Percentiles rank a stretch among this genome's conserved stretches.
Conservation (phyloP, 208 protist species). For the Leptomonas seymouri region DNA sequence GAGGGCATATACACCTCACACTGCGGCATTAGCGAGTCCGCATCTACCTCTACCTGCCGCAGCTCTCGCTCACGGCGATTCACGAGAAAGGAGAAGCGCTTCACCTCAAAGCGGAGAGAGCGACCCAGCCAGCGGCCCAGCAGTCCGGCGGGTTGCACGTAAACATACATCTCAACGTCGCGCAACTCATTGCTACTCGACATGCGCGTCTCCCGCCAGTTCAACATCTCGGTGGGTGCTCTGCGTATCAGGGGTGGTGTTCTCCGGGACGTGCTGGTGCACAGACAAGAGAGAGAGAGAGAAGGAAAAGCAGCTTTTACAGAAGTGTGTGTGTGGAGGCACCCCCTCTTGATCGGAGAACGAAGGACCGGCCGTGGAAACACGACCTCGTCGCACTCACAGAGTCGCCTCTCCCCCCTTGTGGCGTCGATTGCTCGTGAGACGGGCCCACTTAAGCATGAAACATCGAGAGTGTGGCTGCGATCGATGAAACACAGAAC, state of each 20-base stretch:
- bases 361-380: no score
- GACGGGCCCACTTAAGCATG: no score
- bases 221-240: conserved; percentile 18
- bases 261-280: no score
- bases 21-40: conserved; percentile 75
- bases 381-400: no score
- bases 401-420: no score
- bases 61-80: conserved; percentile 32
- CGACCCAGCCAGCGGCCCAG: conserved; percentile 78
- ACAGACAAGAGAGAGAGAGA: no score
- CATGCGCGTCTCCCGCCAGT: conserved; percentile 35
- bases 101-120: conserved; percentile 66
- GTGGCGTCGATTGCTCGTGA: no score
- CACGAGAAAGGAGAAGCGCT: conserved; percentile 63
- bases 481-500: no score
- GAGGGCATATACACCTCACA: conserved; percentile 72
- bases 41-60: conserved; percentile 67
- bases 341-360: no score
- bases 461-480: no score
- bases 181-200: conserved; percentile 56
- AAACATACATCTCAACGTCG: conserved; percentile 85
- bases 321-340: no score
- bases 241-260: not conserved
- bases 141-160: conserved; percentile 69
- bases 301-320: no score